These are phyloP conservation scores for Scheffersomyces segobiensis DNA, from an alignment of 1,139 yeast species.

Conservation along the genomic window DNA sequence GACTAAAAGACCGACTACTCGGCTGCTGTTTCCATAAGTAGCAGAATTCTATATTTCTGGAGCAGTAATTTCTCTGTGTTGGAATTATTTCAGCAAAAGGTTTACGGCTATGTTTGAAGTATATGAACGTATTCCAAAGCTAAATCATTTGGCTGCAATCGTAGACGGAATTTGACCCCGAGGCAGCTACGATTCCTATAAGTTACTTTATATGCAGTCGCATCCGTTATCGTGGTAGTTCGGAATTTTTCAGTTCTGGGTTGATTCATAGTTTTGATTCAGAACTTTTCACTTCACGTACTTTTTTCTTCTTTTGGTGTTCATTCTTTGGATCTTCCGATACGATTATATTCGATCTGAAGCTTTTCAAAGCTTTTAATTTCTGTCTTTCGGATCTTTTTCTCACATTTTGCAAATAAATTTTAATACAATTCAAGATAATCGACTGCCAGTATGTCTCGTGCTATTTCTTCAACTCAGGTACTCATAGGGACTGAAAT, in stretches of 20 bases:
- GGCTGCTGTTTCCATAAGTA: not conserved
- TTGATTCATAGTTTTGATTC: not conserved
- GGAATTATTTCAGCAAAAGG: too few relatives aligned
- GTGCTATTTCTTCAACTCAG: constrained; percentile 65
- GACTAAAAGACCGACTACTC: not conserved
- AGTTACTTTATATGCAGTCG: not conserved
- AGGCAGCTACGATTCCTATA: not conserved
- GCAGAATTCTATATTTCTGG: not conserved
- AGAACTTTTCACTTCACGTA: not conserved
- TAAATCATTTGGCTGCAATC: not conserved
- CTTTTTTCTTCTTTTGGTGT: not conserved
- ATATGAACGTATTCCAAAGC: not conserved
- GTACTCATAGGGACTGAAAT: constrained; percentile 57
- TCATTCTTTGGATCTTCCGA: not conserved
- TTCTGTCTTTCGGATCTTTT: not conserved
- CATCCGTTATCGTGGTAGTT: not conserved
- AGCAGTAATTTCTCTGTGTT: too few relatives aligned
- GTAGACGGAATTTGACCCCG: not conserved
- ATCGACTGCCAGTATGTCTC: constrained; percentile 40
- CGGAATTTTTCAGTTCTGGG: not conserved
- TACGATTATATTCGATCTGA: not conserved
- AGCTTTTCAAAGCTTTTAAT: not conserved
- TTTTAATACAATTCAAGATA: not conserved
- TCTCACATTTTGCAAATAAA: not conserved
- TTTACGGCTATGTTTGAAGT: too few relatives aligned